Evolutionary conservation across 306 rosid species (phyloP), one percentile per base, ranked within the genome.

Genomic region (Cicer bijugum): DNA sequence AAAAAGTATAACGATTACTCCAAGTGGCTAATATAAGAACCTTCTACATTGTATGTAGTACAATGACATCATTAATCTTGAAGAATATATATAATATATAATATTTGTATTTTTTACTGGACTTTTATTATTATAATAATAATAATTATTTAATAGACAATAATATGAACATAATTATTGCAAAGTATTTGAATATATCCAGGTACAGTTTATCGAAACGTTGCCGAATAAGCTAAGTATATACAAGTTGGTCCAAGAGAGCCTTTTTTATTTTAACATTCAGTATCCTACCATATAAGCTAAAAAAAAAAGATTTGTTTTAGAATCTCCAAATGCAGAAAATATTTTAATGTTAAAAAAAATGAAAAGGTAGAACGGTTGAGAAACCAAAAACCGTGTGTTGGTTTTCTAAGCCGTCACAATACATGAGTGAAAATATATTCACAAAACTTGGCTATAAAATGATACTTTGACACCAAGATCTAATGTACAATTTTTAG

Each of bases 381-480:
- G 48, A 3, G 14, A 33, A 14, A 28, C 4, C 35, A 28, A 14
- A 1, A 56, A 6, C 1, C 23, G 1, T 5, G 45, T 19, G 6
- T 38, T 39, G 15, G n/a, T 45, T 9, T 28, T 3, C 3, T 45
- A 9, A 7, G 28, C 61, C 52, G 12, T 28, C 14, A 12, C 14
- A 58, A 11, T 58, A 6, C 9, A 2, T 0, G 12, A 48, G 9
- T n/a, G 1, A 52, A 6, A 52, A 8, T 46, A 11, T 60, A 19
- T 11, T 17, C 33, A 44, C 17, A 44, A 17, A 19, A 51, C 12
- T 2, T 9, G 16, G 2, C 50, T 78, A 80, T 80, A 80, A 74
- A 80, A 67, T 4, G 40, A 57, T 1, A 12, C 52, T 3, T 46
- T 23, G 42, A 10, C 20, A 37, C 0, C 2, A 46, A 42, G 2